Percentiles rank a stretch among this genome's conserved stretches.
Conservation (phyloP, 2,329 filamentous ascomycete species). For the Ascochyta koolunga region DNA sequence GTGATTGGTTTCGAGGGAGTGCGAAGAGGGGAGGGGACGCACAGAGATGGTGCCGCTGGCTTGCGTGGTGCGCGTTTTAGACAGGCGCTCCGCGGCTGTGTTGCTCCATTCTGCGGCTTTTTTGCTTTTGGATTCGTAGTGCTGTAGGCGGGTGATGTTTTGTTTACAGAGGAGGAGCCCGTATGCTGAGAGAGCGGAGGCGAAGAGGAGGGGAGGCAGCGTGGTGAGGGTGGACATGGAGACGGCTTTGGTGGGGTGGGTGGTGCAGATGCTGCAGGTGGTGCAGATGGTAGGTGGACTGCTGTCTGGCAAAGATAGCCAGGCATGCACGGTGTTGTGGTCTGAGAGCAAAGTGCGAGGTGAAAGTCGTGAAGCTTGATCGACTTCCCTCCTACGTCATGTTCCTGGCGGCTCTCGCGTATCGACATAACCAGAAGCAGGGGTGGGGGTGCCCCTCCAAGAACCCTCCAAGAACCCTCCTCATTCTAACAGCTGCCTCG, state of each 20-base stretch:
- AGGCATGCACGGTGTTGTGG: background rate
- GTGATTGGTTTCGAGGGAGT: too few species aligned
- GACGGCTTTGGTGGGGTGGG: too few species aligned
- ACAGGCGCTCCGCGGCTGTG: conserved; percentile 39
- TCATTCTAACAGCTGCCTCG: conserved; percentile 8
- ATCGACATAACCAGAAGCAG: background rate
- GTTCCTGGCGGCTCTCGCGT: background rate
- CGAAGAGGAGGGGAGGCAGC: conserved; percentile 26
- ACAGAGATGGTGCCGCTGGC: conserved; percentile 41
- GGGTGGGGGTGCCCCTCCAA: conserved; percentile 1
- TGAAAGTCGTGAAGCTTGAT: background rate
- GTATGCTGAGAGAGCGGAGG: conserved; percentile 36
- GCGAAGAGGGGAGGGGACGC: background rate
- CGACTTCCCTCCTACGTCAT: background rate
- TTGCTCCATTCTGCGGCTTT: conserved; percentile 47
- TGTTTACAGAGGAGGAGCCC: conserved; percentile 41
- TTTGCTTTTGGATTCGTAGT: conserved; percentile 44
- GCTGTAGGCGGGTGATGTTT: conserved; percentile 44
- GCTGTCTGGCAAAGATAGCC: too few species aligned
- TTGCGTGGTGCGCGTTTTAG: conserved; percentile 47
- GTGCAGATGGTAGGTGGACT: background rate
- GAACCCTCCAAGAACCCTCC: background rate
- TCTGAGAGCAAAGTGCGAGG: background rate
- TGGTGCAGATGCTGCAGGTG: background rate
- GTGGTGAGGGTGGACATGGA: conserved; percentile 2